phyloP scores from a whole-genome alignment of 345 rosid genomes.

The Carallia brachiata region DNA sequence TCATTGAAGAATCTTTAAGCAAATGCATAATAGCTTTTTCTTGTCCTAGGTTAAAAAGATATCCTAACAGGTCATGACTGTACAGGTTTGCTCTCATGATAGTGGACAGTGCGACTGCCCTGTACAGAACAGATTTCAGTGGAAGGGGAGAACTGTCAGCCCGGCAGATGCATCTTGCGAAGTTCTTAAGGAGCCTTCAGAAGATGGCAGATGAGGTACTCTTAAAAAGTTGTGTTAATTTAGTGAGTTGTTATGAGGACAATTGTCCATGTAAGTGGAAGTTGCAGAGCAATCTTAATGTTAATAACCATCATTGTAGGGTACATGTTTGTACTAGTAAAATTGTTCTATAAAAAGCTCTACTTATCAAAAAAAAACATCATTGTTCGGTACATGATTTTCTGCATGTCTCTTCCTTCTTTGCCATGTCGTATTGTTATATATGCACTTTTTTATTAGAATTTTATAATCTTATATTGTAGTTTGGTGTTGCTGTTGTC shows the following conservation, averaged over 20 bases:
- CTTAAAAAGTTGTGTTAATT: background rate
- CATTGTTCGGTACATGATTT: background rate
- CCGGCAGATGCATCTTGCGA: conserved; percentile 98
- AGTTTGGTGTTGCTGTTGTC: conserved; percentile 96
- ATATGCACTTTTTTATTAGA: background rate
- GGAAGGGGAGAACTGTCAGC: conserved; percentile 98
- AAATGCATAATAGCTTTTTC: background rate
- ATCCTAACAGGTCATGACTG: background rate
- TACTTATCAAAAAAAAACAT: no score
- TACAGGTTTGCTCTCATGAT: conserved; percentile 89
- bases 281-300: background rate
- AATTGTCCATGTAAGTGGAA: background rate
- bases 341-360: no score
- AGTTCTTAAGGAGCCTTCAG: conserved; percentile 93
- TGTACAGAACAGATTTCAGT: conserved; percentile 89
- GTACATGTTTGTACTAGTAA: no score
- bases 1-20: background rate
- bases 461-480: conserved; percentile 16
- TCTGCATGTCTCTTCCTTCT: background rate
- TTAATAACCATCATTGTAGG: background rate
- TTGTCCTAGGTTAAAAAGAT: background rate
- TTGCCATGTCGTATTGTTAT: background rate
- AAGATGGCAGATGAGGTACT: conserved; percentile 93
- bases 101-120: conserved; percentile 93
- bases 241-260: background rate